These are phyloP conservation scores for Pythium brachiatum DNA, from an alignment of 352 stramenopile species.

Conservation along the genomic window DNA sequence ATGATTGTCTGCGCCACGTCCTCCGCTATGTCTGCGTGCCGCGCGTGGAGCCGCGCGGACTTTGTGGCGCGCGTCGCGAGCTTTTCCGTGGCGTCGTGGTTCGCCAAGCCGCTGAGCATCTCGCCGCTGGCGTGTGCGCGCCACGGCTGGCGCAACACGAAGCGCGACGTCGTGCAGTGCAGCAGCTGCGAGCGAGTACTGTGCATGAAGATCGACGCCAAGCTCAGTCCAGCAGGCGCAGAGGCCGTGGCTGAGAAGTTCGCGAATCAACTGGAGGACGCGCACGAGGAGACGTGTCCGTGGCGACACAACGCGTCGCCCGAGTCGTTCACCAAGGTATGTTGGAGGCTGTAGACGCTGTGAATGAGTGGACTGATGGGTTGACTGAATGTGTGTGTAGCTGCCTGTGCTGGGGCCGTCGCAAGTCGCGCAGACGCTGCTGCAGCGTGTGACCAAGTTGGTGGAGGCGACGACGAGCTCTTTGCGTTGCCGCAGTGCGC, in stretches of 20 bases:
- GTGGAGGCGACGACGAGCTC: constrained; percentile 14
- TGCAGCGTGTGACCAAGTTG: constrained; percentile 26
- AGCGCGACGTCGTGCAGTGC: constrained; percentile 45
- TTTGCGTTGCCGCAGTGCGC: constrained; percentile 6
- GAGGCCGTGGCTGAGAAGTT: constrained; percentile 40
- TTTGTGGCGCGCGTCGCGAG: constrained; percentile 53
- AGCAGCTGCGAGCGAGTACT: constrained; percentile 40
- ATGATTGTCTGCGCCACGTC: neutral
- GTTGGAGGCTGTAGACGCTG: neutral
- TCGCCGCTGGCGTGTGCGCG: constrained; percentile 46
- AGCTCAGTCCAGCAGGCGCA: constrained; percentile 40
- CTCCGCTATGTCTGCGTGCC: constrained; percentile 17
- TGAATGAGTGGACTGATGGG: neutral
- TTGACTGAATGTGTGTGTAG: no score
- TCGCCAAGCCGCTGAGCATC: constrained; percentile 54
- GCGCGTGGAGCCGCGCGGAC: constrained; percentile 44
- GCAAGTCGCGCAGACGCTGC: constrained; percentile 30
- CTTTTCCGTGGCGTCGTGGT: constrained; percentile 59
- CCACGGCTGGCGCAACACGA: constrained; percentile 50
- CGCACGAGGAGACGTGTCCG: constrained; percentile 48
- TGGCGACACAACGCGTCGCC: constrained; percentile 62
- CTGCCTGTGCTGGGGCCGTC: constrained; percentile 32
- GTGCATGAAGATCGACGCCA: constrained; percentile 51
- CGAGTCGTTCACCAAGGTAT: constrained; percentile 49
- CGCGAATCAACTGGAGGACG: constrained; percentile 35